Evolutionary conservation across 1,139 yeast genomes (phyloP).

Genomic region (Yamadazyma sp.): DNA sequence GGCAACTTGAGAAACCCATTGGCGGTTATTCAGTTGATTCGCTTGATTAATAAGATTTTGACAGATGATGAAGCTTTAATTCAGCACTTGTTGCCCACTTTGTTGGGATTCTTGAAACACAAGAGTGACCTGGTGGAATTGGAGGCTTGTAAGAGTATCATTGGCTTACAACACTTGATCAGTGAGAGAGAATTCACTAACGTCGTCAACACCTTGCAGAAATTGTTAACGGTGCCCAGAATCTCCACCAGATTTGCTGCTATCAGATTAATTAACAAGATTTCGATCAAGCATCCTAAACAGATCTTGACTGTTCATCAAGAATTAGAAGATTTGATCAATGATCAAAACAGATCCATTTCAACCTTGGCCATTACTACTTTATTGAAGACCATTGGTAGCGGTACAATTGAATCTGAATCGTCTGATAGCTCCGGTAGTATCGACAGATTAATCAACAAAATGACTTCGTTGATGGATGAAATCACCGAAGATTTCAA

Average conservation of each 20-base stretch:
- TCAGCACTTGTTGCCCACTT: slow-evolving; percentile 60
- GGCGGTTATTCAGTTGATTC: slow-evolving; percentile 82
- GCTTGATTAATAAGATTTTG: slow-evolving; percentile 74
- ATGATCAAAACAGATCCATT: slow-evolving; percentile 85
- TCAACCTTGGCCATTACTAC: slow-evolving; percentile 99
- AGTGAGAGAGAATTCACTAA: slow-evolving; percentile 60
- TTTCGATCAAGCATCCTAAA: slow-evolving; percentile 81
- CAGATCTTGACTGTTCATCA: slow-evolving; percentile 66
- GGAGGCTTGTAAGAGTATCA: slow-evolving; percentile 87
- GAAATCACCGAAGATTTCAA: slow-evolving; percentile 96
- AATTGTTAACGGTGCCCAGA: slow-evolving; percentile 82
- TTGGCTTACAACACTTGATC: slow-evolving; percentile 58
- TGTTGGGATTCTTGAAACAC: slow-evolving; percentile 72
- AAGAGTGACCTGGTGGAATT: slow-evolving; percentile 88
- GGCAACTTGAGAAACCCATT: slow-evolving; percentile 67
- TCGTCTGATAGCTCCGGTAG: slow-evolving; percentile 52
- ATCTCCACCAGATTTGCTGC: slow-evolving; percentile 92
- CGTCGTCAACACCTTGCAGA: slow-evolving; percentile 73
- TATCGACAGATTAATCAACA: slow-evolving; percentile 85
- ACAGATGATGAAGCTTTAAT: slow-evolving; percentile 55
- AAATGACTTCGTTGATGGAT: slow-evolving; percentile 85
- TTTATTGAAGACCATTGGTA: slow-evolving; percentile 89
- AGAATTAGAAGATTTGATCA: slow-evolving; percentile 83
- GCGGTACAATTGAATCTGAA: slow-evolving; percentile 44
- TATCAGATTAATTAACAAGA: slow-evolving; percentile 80